Percentiles rank a stretch among this genome's conserved stretches.
Evolutionary conservation across 2,329 filamentous ascomycete genomes (phyloP).

Genomic region (Nigrograna mackinnonii): DNA sequence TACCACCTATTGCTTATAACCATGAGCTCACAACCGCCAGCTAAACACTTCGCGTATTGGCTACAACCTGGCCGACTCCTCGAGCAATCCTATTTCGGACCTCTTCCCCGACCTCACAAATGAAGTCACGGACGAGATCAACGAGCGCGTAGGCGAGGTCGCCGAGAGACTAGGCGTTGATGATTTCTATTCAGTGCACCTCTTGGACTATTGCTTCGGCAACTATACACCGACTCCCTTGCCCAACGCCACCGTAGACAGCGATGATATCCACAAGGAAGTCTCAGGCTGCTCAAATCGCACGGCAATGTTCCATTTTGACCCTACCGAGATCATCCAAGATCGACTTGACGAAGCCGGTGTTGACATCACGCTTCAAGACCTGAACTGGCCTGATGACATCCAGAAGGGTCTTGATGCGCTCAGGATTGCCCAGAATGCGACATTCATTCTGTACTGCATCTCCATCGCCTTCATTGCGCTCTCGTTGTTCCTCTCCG

Average conservation of each 20-base stretch:
- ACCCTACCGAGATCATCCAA: constrained; percentile 56
- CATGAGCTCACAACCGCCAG: constrained; percentile 26
- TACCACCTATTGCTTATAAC: neutral
- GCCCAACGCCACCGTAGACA: constrained; percentile 47
- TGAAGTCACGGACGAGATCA: constrained; percentile 43
- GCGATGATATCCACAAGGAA: constrained; percentile 51
- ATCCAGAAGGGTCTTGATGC: constrained; percentile 58
- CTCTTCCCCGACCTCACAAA: constrained; percentile 40
- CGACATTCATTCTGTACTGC: constrained; percentile 63
- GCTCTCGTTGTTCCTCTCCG: constrained; percentile 51
- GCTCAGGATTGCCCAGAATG: constrained; percentile 53
- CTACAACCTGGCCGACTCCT: constrained; percentile 37
- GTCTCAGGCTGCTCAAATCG: constrained; percentile 59
- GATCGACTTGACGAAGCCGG: constrained; percentile 48
- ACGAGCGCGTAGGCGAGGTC: constrained; percentile 47
- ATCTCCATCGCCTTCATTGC: constrained; percentile 59
- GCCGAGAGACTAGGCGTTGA: constrained; percentile 56
- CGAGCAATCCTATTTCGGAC: constrained; percentile 29
- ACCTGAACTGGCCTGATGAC: constrained; percentile 60
- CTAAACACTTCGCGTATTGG: constrained; percentile 63
- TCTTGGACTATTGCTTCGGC: constrained; percentile 63
- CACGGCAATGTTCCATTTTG: constrained; percentile 60
- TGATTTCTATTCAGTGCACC: constrained; percentile 64
- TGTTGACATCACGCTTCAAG: constrained; percentile 52
- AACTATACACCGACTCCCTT: constrained; percentile 48